phyloP scores from a whole-genome alignment of 192 early-diverging fungal genomes.

The Lobosporangium transversale region DNA sequence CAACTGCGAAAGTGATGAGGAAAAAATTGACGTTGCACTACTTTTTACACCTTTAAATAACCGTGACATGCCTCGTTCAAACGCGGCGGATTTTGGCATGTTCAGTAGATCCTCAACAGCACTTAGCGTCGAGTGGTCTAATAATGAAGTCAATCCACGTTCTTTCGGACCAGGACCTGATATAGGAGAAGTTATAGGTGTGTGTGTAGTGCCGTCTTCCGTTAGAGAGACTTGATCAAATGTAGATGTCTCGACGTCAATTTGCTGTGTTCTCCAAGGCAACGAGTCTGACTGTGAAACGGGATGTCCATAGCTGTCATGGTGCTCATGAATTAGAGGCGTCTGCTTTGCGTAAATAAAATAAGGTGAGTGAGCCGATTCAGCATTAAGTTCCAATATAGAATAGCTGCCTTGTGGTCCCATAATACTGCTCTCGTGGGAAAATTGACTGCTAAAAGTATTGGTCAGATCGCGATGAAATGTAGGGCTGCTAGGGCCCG shows the following conservation, averaged over 20 bases:
- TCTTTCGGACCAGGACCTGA: conserved; percentile 9
- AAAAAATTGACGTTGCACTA: conserved; percentile 37
- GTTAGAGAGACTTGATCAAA: conserved; percentile 44
- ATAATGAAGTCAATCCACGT: conserved; percentile 25
- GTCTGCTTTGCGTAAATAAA: conserved; percentile 23
- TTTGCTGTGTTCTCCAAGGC: neutral
- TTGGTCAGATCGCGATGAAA: neutral
- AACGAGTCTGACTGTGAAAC: neutral
- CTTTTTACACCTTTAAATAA: conserved; percentile 47
- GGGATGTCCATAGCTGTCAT: neutral
- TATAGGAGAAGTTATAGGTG: neutral
- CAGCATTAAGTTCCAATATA: conserved; percentile 26
- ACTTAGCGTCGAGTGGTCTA: conserved; percentile 36
- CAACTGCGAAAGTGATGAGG: conserved; percentile 13
- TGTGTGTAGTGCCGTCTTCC: conserved; percentile 9
- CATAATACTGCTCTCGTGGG: neutral
- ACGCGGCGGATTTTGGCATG: conserved; percentile 49
- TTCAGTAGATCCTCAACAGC: conserved; percentile 42
- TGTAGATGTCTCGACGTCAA: conserved; percentile 1
- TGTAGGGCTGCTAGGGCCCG: neutral
- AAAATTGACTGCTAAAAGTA: neutral
- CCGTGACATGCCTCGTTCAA: conserved; percentile 41
- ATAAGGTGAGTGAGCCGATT: conserved; percentile 13
- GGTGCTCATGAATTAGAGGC: conserved; percentile 4
- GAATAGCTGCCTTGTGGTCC: conserved; percentile 30